A percentile compares a stretch with the other conserved stretches of the same genome.
Conservation (phyloP, 176 grass and related monocot genomes). For the Elymus sibiricus region DNA sequence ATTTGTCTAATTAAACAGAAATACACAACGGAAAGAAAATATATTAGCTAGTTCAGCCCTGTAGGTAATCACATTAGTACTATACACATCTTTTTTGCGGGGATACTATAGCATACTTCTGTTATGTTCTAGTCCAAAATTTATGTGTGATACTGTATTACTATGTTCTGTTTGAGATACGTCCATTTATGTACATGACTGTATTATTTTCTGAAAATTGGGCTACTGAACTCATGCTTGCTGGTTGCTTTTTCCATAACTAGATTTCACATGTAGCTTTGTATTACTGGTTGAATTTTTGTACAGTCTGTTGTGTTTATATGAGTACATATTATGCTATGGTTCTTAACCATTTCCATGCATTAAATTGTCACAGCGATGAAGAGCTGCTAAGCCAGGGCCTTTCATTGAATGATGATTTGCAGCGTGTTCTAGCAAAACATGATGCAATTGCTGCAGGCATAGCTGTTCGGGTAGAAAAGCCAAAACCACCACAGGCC, state of each 20-base stretch:
- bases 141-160: not conserved
- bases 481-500: constrained; percentile 46
- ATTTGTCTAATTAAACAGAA: not conserved
- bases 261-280: not conserved
- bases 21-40: not conserved
- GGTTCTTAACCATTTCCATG: constrained; percentile 29
- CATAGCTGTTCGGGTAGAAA: constrained; percentile 59
- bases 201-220: not conserved
- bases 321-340: not conserved
- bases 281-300: constrained; percentile 6
- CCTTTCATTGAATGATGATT: constrained; percentile 93
- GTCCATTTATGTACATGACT: not conserved
- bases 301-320: not conserved
- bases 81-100: too few species aligned
- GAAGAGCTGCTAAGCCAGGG: constrained; percentile 78
- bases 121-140: not conserved
- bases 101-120: not conserved
- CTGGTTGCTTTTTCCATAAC: not conserved
- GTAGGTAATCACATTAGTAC: not conserved
- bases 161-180: not conserved
- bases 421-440: constrained; percentile 84
- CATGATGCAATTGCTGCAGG: constrained; percentile 90
- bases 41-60: not conserved
- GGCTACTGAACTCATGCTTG: not conserved
- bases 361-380: constrained; percentile 55